Evolutionary conservation across 1,139 yeast species (phyloP).

Genomic region (Yamadazyma jaroonii): DNA sequence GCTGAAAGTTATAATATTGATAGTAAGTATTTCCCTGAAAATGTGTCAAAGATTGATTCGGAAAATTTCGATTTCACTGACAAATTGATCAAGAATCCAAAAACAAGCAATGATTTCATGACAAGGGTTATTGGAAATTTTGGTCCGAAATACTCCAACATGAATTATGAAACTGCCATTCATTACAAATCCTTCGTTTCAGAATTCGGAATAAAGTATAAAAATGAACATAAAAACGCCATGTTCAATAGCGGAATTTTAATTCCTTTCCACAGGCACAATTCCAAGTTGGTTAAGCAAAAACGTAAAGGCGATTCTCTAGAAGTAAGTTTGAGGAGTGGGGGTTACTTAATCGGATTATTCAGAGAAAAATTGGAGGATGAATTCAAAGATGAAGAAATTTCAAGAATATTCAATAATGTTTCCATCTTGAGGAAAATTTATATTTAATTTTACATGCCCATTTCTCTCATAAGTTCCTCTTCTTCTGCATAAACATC

Average conservation of each 20-base stretch:
- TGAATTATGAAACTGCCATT: slow-evolving; percentile 41
- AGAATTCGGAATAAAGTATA: slow-evolving; percentile 53
- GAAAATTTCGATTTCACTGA: slow-evolving; percentile 40
- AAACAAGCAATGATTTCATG: slow-evolving; percentile 28
- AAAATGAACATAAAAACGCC: slow-evolving; percentile 22
- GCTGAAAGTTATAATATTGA: slow-evolving; percentile 44
- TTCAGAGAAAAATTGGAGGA: slow-evolving; percentile 34
- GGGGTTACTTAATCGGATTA: slow-evolving; percentile 57
- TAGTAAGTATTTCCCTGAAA: slow-evolving; percentile 38
- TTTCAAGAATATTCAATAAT: slow-evolving; percentile 46
- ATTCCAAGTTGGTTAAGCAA: slow-evolving; percentile 40
- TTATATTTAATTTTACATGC: slow-evolving; percentile 26
- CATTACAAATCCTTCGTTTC: slow-evolving; percentile 51
- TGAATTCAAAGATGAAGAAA: slow-evolving; percentile 35
- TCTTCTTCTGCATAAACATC: slow-evolving; percentile 26
- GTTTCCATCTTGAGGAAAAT: slow-evolving; percentile 39
- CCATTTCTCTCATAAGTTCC: slow-evolving; percentile 41
- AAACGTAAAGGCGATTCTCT: slow-evolving; percentile 12
- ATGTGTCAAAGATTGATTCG: slow-evolving; percentile 37
- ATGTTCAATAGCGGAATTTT: slow-evolving; percentile 46
- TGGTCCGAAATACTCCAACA: slow-evolving; percentile 30
- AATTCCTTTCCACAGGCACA: slow-evolving; percentile 49
- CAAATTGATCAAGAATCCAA: slow-evolving; percentile 26
- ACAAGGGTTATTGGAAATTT: slow-evolving; percentile 49
- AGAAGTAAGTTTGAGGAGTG: slow-evolving; percentile 49